Evolutionary conservation across 2,329 filamentous ascomycete species (phyloP).

Genomic region (Calonectria pseudoreteaudii): DNA sequence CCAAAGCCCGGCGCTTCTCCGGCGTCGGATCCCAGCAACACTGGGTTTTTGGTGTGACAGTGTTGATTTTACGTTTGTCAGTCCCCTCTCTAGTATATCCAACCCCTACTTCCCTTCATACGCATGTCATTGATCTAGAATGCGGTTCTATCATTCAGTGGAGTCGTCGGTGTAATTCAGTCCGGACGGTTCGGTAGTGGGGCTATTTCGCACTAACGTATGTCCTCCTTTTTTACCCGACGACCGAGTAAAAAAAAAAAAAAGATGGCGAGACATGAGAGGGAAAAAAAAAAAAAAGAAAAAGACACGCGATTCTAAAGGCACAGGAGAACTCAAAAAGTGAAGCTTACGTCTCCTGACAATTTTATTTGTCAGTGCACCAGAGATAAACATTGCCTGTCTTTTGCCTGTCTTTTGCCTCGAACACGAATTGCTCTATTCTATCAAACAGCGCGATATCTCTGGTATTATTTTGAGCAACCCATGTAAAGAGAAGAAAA

Average conservation of each 20-base stretch:
- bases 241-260: slow-evolving; percentile 36
- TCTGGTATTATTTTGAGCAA: slow-evolving; percentile 37
- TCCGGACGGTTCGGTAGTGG: slow-evolving; percentile 33
- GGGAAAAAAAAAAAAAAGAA: slow-evolving; percentile 6
- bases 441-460: slow-evolving; percentile 33
- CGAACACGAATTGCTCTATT: slow-evolving; percentile 30
- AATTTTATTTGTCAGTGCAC: not conserved
- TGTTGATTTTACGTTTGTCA: not conserved
- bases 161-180: slow-evolving; percentile 36
- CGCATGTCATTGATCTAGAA: not conserved
- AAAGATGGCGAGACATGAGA: slow-evolving; percentile 26
- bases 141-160: slow-evolving; percentile 13
- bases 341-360: not conserved
- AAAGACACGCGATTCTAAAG: not conserved
- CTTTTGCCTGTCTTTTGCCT: slow-evolving; percentile 27
- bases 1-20: slow-evolving; percentile 24
- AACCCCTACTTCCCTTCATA: not conserved
- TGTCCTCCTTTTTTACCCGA: slow-evolving; percentile 42
- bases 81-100: not conserved
- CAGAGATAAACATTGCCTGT: slow-evolving; percentile 1
- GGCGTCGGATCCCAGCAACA: slow-evolving; percentile 10
- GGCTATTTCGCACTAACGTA: slow-evolving; percentile 30
- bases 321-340: not conserved
- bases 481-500: slow-evolving; percentile 36
- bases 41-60: not conserved